A percentile compares a stretch with the other conserved stretches of the same genome.
phyloP scores from a whole-genome alignment of 495 filamentous ascomycete species.

The Lasiosphaeria miniovina region DNA sequence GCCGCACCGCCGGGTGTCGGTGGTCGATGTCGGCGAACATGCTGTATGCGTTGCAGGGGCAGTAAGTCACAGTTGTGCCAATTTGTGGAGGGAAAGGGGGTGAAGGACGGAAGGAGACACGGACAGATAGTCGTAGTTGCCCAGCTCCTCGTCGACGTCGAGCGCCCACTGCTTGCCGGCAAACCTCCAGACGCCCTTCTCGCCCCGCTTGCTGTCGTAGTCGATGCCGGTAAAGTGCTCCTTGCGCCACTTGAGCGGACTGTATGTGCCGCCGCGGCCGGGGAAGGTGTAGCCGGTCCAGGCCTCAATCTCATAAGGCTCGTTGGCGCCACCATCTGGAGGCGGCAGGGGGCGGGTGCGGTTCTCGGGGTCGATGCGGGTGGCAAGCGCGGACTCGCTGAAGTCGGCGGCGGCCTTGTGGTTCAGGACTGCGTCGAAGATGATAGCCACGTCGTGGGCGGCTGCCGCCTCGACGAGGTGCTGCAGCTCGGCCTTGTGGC shows the following conservation, averaged over 20 bases:
- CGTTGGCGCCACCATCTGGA: conserved; percentile 37
- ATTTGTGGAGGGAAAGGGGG: not conserved
- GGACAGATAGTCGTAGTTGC: conserved; percentile 65
- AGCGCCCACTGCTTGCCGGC: conserved; percentile 57
- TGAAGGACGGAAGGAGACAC: not conserved
- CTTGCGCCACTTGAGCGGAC: conserved; percentile 60
- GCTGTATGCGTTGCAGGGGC: conserved; percentile 25
- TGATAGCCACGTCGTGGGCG: conserved; percentile 51
- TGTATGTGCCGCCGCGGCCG: conserved; percentile 57
- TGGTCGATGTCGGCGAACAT: conserved; percentile 71
- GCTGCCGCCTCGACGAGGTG: conserved; percentile 47
- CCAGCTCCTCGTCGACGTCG: conserved; percentile 64
- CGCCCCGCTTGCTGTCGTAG: conserved; percentile 55
- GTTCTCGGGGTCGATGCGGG: conserved; percentile 59
- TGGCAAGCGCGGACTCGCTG: conserved; percentile 54
- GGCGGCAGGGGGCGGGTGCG: conserved; percentile 42
- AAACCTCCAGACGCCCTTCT: conserved; percentile 66
- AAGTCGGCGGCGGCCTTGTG: conserved; percentile 71
- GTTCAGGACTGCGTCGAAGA: conserved; percentile 76
- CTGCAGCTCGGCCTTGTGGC: conserved; percentile 58
- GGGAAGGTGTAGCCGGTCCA: conserved; percentile 69
- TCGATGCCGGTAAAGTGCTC: conserved; percentile 71
- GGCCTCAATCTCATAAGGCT: conserved; percentile 59
- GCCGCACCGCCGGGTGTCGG: conserved; percentile 58
- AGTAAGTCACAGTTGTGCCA: not conserved